Evolutionary conservation across 345 rosid genomes (phyloP).

Genomic region (Balakata baccata): DNA sequence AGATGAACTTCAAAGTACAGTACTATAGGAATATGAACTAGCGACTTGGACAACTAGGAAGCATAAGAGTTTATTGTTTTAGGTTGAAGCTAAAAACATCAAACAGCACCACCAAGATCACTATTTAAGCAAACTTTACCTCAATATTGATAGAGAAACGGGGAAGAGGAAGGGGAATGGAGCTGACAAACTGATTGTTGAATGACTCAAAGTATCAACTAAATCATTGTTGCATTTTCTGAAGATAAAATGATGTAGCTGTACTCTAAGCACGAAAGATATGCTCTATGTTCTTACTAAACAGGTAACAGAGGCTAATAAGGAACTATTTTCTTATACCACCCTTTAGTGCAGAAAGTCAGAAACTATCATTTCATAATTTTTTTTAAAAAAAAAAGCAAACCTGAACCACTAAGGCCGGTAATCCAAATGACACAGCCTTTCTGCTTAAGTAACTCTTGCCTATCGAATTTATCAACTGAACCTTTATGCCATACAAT

Average conservation of each 20-base stretch:
- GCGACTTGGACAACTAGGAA: too few species aligned
- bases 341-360: too few species aligned
- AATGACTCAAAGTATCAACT: not conserved
- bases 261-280: not conserved
- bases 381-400: not conserved
- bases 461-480: slow-evolving; percentile 24
- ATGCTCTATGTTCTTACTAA: not conserved
- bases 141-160: not conserved
- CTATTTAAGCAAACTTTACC: not conserved
- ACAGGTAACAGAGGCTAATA: not conserved
- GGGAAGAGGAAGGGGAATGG: not conserved
- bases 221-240: too few species aligned
- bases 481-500: slow-evolving; percentile 27
- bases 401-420: slow-evolving; percentile 38
- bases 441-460: slow-evolving; percentile 26
- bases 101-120: not conserved
- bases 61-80: too few species aligned
- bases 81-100: not conserved
- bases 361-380: not conserved
- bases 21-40: not conserved
- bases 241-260: too few species aligned
- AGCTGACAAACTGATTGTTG: not conserved
- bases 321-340: not conserved
- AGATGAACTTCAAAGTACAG: too few species aligned
- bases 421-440: slow-evolving; percentile 38